Percentiles rank a stretch among this genome's conserved stretches.
Conservation (phyloP, 495 filamentous ascomycete species). For the Jackrogersella minutella region DNA sequence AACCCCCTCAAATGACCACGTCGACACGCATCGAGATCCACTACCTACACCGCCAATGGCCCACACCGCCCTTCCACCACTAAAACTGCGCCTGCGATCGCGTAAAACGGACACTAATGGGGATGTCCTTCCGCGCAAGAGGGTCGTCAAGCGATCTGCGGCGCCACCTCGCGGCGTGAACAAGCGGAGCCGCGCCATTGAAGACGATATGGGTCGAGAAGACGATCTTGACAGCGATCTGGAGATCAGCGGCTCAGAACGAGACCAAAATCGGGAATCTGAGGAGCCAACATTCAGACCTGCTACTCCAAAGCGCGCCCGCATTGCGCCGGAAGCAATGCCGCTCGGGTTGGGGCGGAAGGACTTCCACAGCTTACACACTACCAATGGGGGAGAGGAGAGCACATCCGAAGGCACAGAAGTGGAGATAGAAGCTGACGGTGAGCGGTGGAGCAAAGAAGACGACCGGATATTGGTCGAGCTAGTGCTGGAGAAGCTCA, state of each 20-base stretch:
- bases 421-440: conserved; percentile 54
- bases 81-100: conserved; percentile 59
- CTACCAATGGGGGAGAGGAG: conserved; percentile 44
- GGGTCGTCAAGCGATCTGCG: conserved; percentile 60
- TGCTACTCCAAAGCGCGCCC: conserved; percentile 72
- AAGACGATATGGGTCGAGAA: conserved; percentile 61
- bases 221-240: conserved; percentile 52
- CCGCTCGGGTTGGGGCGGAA: conserved; percentile 70
- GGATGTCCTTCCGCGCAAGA: conserved; percentile 48
- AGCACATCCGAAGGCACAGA: conserved; percentile 48
- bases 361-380: conserved; percentile 69
- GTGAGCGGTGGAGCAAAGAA: conserved; percentile 66
- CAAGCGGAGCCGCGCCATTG: conserved; percentile 67
- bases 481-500: conserved; percentile 77
- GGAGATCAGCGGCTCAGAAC: conserved; percentile 36
- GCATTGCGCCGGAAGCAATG: conserved; percentile 70
- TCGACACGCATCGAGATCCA: conserved; percentile 53
- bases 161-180: conserved; percentile 63
- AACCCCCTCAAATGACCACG: conserved; percentile 57
- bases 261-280: conserved; percentile 30
- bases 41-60: conserved; percentile 61
- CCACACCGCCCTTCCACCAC: conserved; percentile 55
- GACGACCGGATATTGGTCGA: conserved; percentile 77
- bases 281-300: conserved; percentile 50
- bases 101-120: conserved; percentile 47